A percentile compares a stretch with the other conserved stretches of the same genome.
These are phyloP conservation scores for Tremella mesenterica DNA, from an alignment of 768 basidiomycete genomes.

Conservation along the genomic window DNA sequence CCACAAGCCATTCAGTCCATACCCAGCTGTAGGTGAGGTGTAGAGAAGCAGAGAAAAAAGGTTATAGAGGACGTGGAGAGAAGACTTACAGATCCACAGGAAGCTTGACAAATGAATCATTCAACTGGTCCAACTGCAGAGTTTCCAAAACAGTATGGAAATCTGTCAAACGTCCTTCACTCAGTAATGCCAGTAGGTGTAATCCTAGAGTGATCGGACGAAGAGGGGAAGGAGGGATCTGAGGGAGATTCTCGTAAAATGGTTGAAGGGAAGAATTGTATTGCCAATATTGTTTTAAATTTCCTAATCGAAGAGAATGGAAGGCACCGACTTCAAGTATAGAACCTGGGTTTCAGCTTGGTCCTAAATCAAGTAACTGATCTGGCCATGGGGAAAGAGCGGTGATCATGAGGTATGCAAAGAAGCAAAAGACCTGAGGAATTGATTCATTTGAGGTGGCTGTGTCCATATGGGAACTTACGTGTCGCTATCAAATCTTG, in stretches of 20 bases:
- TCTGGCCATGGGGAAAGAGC: neutral
- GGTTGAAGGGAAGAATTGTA: conserved; percentile 54
- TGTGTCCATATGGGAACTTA: conserved; percentile 3
- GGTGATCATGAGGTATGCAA: neutral
- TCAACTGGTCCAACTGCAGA: conserved; percentile 47
- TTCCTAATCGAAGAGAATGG: conserved; percentile 78
- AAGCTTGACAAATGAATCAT: conserved; percentile 40
- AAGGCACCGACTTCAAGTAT: conserved; percentile 93
- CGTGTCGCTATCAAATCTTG: conserved; percentile 30
- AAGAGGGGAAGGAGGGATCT: conserved; percentile 70
- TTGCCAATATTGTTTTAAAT: conserved; percentile 86
- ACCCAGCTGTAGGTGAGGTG: too few relatives aligned
- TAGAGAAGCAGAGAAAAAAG: too few relatives aligned
- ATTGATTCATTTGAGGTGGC: too few relatives aligned
- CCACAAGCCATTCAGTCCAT: neutral
- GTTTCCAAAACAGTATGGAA: conserved; percentile 96
- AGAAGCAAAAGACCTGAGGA: neutral
- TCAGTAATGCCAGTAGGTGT: conserved; percentile 86
- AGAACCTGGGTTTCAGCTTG: conserved; percentile 55
- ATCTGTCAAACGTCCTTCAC: conserved; percentile 82
- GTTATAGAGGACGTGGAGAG: neutral
- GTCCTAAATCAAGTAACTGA: too few relatives aligned
- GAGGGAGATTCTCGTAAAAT: conserved; percentile 21
- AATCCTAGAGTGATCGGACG: conserved; percentile 85
- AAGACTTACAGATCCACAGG: conserved; percentile 40